Evolutionary conservation across 2,329 filamentous ascomycete species (phyloP), one percentile per base, ranked within the genome.

Genomic region (Xylariales sp.): DNA sequence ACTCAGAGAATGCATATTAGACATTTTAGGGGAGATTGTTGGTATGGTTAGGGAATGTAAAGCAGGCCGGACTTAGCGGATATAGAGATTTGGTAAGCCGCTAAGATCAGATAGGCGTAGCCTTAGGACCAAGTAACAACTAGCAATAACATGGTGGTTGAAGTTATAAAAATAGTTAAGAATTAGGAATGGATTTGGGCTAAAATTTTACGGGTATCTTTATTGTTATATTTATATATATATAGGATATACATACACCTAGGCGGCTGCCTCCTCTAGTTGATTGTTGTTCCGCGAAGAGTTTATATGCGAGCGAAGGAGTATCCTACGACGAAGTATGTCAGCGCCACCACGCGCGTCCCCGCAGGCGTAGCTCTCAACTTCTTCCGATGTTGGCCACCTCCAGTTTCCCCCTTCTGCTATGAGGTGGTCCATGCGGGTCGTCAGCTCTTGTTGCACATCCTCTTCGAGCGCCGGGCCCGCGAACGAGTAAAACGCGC

Each of bases 401-500:
- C 74, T 70, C 76, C 76, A 78, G 12, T 59, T 57, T 3, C 60
- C 56, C 3, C 70, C 64, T 1, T 50, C 32, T 9, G 63, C 65
- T 8, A 62, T 55, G 5, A 69, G 30, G n/a, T 56, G 49, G 32
- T 70, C 64, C 73, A 77, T 74, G 18, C 57, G 71, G 2, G 18
- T n/a, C 10, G 50, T 62, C 3, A 78, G 59, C 39, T 71, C 59
- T 7, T 64, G 62, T 39, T 71, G 68, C 32, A 72, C 52, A n/a
- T 75, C 71, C 9, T 69, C 68, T 5, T 76, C 74, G 1, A 86
- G 77, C 65, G 81, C 77, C 6, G 81, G 80, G 64, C 83, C 80
- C 3, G 82, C 84, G 70, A 86, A 82, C 3, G 83, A 80, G 12
- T 83, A 81, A 74, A 86, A 88, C 10, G 79, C 79, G 69, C 83